Evolutionary conservation across 108 stramenopile genomes (phyloP).

Genomic region (Skeletonema costatum): DNA sequence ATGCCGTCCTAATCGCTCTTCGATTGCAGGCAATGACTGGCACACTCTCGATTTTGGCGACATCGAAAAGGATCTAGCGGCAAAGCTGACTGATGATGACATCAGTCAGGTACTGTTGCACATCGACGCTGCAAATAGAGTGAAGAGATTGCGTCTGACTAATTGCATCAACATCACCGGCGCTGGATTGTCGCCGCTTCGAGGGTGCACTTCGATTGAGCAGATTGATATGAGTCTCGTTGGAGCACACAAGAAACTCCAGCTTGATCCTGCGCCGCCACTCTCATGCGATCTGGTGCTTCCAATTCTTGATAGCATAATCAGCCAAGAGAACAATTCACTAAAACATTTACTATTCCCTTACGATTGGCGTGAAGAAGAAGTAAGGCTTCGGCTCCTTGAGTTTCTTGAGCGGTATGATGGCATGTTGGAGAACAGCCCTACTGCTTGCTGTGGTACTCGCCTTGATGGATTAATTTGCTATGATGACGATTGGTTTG

Average conservation of each 20-base stretch:
- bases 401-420: background rate
- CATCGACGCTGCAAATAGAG: slow-evolving; percentile 6
- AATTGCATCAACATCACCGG: slow-evolving; percentile 11
- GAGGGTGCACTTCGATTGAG: background rate
- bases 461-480: background rate
- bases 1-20: background rate
- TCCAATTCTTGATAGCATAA: slow-evolving; percentile 7
- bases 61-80: slow-evolving; percentile 6
- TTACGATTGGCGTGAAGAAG: background rate
- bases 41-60: slow-evolving; percentile 17
- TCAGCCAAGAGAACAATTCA: background rate
- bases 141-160: slow-evolving; percentile 11
- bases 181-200: slow-evolving; percentile 3
- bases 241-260: background rate
- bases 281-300: background rate
- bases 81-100: slow-evolving; percentile 14
- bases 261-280: background rate
- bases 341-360: slow-evolving; percentile 7
- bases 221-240: slow-evolving; percentile 17
- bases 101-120: slow-evolving; percentile 1
- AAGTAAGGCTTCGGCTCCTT: background rate
- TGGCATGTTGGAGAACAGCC: background rate
- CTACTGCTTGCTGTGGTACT: background rate
- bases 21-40: background rate
- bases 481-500: background rate